Evolutionary conservation across 1,284 basidiomycete genomes (phyloP).

Genomic region (Neolentinus lepideus): DNA sequence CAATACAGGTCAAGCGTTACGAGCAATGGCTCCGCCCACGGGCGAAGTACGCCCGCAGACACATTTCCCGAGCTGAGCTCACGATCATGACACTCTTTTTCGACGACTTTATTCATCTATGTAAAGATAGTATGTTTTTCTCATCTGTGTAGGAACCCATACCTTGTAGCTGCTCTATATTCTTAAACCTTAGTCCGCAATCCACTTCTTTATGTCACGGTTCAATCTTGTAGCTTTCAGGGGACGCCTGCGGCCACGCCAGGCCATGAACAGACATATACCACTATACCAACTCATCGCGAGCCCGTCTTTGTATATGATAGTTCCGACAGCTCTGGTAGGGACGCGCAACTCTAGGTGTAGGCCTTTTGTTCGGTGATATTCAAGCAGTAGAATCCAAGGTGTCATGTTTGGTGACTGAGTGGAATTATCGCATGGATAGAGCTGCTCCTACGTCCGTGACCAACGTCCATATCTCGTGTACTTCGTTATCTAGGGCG

Average conservation of each 20-base stretch:
- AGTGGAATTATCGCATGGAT: conserved; percentile 30
- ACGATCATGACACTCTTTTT: too few species aligned
- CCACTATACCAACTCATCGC: too few species aligned
- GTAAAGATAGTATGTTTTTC: neutral
- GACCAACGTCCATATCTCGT: conserved; percentile 51
- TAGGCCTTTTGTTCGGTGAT: too few species aligned
- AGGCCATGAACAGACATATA: too few species aligned
- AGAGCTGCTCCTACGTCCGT: conserved; percentile 49
- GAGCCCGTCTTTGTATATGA: too few species aligned
- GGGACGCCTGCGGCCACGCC: too few species aligned
- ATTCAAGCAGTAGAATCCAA: too few species aligned
- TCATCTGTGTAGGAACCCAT: neutral
- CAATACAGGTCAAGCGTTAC: conserved; percentile 61
- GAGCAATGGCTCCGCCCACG: neutral
- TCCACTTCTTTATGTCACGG: neutral
- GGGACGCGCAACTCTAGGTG: too few species aligned
- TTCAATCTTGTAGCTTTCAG: neutral
- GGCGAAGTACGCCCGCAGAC: neutral
- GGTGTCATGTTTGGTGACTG: too few species aligned
- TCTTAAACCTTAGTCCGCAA: neutral
- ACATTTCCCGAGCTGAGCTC: too few species aligned
- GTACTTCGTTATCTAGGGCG: conserved; percentile 43
- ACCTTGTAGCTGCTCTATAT: neutral
- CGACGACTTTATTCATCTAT: neutral
- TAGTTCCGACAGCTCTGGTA: too few species aligned